Evolutionary conservation across 2,329 filamentous ascomycete species (phyloP), one percentile per base, ranked within the genome.

Genomic region (Alternaria angustiovoidea): DNA sequence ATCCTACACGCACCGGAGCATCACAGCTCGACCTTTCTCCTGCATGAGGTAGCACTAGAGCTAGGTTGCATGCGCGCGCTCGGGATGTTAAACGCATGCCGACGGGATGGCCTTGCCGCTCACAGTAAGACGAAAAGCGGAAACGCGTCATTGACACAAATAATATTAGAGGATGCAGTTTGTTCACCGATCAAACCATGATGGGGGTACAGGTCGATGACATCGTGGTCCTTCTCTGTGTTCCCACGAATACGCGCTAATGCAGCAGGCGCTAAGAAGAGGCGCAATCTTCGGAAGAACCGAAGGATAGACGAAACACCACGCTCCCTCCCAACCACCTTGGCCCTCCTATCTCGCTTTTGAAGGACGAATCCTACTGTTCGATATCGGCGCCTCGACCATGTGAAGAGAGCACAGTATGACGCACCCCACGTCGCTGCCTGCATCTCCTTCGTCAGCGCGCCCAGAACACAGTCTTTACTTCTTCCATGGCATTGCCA

Each of bases 371-470:
- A 20, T 20, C 26, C 7, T 47, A 22, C 7, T 34, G 8, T 43
- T 34, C 22, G 28, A 51, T 20, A 28, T 56, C 14, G 14, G 8
- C 32, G 36, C 24, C 26, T 26, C n/a, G n/a, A 9, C 46, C 7
- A 24, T 46, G 39, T 34, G 36, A 42, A 28, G 8, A 1, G 18
- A 53, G 48, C 48, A 36, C 41, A 7, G 34, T 11, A 49, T 59
- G 59, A 53, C 42, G 36, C 59, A 32, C 39, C 7, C 22, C 47
- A 51, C 22, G 59, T 58, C 54, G 16, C 32, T 36, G 14, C 12
- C 32, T 36, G 14, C 12, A 6, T 36, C 32, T 54, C 34, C 26
- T 39, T 39, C 42, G 22, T 54, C 20, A 16, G 9, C 7, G 11
- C 6, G 38, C 28, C 18, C 30, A n/a, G 34, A 30, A 16, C 24